Percentiles rank a stretch among this genome's conserved stretches.
Evolutionary conservation across 495 filamentous ascomycete genomes (phyloP).

Genomic region (Entonaema liquescens): DNA sequence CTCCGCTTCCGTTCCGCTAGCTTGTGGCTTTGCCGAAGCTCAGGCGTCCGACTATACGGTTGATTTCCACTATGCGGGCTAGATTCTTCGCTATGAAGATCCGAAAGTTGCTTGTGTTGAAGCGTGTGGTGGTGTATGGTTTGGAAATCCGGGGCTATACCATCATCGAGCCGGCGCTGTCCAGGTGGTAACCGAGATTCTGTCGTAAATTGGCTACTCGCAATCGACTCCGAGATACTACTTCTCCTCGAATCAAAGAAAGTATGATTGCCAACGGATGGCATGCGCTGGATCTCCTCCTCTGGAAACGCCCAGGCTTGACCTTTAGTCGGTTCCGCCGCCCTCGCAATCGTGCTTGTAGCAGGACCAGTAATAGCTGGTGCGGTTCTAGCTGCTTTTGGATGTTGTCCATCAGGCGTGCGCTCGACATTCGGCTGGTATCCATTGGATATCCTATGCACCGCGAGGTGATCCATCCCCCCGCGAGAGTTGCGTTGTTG

Average conservation of each 20-base stretch:
- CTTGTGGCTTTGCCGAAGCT: slow-evolving; percentile 95
- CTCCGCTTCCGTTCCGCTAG: slow-evolving; percentile 94
- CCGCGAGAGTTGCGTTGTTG: slow-evolving; percentile 62
- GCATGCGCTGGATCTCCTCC: slow-evolving; percentile 66
- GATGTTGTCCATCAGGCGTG: slow-evolving; percentile 59
- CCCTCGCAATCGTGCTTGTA: slow-evolving; percentile 78
- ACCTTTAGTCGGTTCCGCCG: slow-evolving; percentile 81
- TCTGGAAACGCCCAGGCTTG: slow-evolving; percentile 86
- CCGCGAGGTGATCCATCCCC: slow-evolving; percentile 50
- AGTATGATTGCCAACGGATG: slow-evolving; percentile 59
- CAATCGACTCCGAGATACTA: slow-evolving; percentile 76
- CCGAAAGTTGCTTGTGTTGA: slow-evolving; percentile 76
- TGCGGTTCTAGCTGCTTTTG: slow-evolving; percentile 66
- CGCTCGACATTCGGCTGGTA: slow-evolving; percentile 66
- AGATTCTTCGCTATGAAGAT: slow-evolving; percentile 67
- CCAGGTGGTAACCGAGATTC: slow-evolving; percentile 75
- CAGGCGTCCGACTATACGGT: slow-evolving; percentile 93
- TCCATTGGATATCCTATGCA: slow-evolving; percentile 69
- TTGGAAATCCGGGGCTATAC: slow-evolving; percentile 53
- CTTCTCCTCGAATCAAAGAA: slow-evolving; percentile 73
- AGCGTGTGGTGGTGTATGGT: slow-evolving; percentile 76
- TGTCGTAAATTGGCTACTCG: slow-evolving; percentile 75
- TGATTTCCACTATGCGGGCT: slow-evolving; percentile 66
- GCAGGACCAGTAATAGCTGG: slow-evolving; percentile 81
- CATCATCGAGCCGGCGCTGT: slow-evolving; percentile 71